Evolutionary conservation across 1,284 basidiomycete species (phyloP).

Genomic region (Rhodofomes roseus): DNA sequence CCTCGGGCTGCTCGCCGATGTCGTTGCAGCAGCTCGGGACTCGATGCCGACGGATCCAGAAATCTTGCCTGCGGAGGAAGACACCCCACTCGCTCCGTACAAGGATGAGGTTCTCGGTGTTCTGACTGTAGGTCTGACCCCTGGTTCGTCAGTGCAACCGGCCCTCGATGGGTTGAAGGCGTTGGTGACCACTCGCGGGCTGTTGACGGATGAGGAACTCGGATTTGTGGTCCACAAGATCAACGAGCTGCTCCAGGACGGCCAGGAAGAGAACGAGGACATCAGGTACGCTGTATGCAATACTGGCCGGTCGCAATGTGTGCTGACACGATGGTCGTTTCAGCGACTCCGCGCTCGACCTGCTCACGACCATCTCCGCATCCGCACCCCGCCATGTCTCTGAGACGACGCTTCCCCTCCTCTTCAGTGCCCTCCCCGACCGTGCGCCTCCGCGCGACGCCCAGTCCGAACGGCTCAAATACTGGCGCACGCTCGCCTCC

Average conservation of each 20-base stretch:
- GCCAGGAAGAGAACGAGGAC: conserved; percentile 54
- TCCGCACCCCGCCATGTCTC: conserved; percentile 66
- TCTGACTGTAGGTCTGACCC: conserved; percentile 61
- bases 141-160: conserved; percentile 47
- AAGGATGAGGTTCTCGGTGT: conserved; percentile 76
- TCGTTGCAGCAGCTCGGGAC: conserved; percentile 52
- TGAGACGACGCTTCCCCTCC: conserved; percentile 74
- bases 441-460: conserved; percentile 54
- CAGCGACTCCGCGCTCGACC: conserved; percentile 67
- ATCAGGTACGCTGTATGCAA: conserved; percentile 39
- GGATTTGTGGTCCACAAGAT: conserved; percentile 77
- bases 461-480: conserved; percentile 52
- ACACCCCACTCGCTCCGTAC: conserved; percentile 54
- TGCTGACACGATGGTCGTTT: background rate
- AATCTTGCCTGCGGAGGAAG: conserved; percentile 21
- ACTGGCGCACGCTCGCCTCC: conserved; percentile 69
- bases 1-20: conserved; percentile 55
- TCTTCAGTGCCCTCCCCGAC: conserved; percentile 76
- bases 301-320: background rate
- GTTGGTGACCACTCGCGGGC: conserved; percentile 57
- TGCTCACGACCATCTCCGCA: conserved; percentile 68
- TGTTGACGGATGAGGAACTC: conserved; percentile 73
- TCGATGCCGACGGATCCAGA: conserved; percentile 28
- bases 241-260: conserved; percentile 64
- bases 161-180: conserved; percentile 63